Evolutionary conservation across 257 asterid species (phyloP), one percentile per base, ranked within the genome.

Genomic region (Eustoma russellianum): DNA sequence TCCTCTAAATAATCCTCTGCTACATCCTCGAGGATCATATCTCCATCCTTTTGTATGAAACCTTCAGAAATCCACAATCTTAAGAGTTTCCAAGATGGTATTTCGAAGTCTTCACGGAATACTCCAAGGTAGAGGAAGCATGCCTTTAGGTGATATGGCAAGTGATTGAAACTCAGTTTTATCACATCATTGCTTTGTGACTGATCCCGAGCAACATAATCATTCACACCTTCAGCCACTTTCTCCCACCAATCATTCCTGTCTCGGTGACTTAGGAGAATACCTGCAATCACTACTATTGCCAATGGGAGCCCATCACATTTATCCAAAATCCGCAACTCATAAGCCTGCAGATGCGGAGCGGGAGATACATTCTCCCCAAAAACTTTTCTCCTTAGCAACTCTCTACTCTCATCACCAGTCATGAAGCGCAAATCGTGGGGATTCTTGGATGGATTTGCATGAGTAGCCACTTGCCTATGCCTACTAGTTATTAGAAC

Each of bases 61-160:
- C 82, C 82, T 66, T 80, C 85, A 0, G 80, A 82, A 0, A 80
- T 70, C 88, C 88, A 80, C 48, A 80, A 43, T 0, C 55, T 44
- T 13, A 41, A 58, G 60, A 80, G 41, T 50, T 57, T 77, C 68
- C 73, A 59, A 0, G 50, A 62, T 0, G 62, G 66, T 43, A 81
- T 78, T 70, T 60, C 66, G 0, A 12, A 50, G 18, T 71, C 77
- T 35, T 67, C 68, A 0, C 79, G 83, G 44, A 81, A 78, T 14
- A 79, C 63, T 33, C 81, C 86, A 43, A 72, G 7, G 47, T 73
- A 82, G 3, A 82, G 61, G 16, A 82, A 82, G 46, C 92, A 79
- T 0, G 71, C 67, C 41, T 71, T 72, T 64, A 77, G 48, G 46
- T 65, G 54, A 17, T 56, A 48, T 14, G 83, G 69, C 74, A 79